Base-by-base conservation (phyloP, 2,329 filamentous ascomycete genomes). In the Nemania sp. region DNA sequence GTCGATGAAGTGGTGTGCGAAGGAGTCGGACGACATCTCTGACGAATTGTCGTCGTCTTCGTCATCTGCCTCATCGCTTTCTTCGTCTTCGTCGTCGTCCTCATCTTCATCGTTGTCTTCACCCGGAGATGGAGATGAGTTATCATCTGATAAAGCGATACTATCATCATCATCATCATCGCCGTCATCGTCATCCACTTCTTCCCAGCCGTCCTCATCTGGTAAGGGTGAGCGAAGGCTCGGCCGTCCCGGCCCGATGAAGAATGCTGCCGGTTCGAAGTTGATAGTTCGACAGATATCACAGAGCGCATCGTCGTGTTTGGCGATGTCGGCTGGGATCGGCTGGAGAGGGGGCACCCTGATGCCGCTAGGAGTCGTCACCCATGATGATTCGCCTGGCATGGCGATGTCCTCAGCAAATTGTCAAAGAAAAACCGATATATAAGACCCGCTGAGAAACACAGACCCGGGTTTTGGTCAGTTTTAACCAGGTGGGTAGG, bases 291-390 rank as follows among this genome's bases (percentile, higher is more conserved):
- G 45, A 32, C 57, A 59, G 18, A 59, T 54, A 13, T 54, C 51
- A 18, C 57, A 59, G 39, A 59, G 51, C 4, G 35, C 37, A 50
- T 59, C 51, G 6, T 7, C 37, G 18, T 51, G 45, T n/a, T 45
- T 50, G 3, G n/a, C 18, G 25, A 54, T 32, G 20, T 46, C 20
- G 4, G 46, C 17, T 6, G 57, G 50, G 15, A 59, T 15, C 10
- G 57, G 57, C 5, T 17, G 45, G n/a, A 59, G 51, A 20, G 57
- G 51, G 20, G 57, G 57, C n/a, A 59, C 37, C 17, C 34, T 54
- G 20, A 59, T 46, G 25, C 51, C 45, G 13, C 32, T 39, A 17
- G 17, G 10, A 21, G 20, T 29, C 18, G 35, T 59, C 29, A 25
- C 49, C 57, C 57, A 59, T 4, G 46, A 39, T 34, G 45, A 59